Evolutionary conservation across 2,329 filamentous ascomycete species (phyloP).

Genomic region (Colletotrichum sublineola): DNA sequence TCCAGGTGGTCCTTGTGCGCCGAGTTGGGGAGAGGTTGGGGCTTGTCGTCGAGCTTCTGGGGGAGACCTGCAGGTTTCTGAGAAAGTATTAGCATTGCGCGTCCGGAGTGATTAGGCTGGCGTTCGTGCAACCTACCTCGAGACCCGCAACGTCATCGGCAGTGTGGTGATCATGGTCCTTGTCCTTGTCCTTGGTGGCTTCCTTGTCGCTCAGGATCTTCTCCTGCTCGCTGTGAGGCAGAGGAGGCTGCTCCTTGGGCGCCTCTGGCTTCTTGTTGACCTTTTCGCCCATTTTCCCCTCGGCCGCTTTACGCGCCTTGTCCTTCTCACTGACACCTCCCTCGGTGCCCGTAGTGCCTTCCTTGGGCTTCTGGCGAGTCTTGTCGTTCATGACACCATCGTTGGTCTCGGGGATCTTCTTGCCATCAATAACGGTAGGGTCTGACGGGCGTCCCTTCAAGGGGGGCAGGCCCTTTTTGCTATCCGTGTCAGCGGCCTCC

Average conservation of each 20-base stretch:
- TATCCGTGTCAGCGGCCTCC: slow-evolving; percentile 49
- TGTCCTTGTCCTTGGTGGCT: slow-evolving; percentile 58
- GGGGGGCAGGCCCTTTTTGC: slow-evolving; percentile 56
- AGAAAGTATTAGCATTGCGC: slow-evolving; percentile 16
- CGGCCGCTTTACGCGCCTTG: slow-evolving; percentile 78
- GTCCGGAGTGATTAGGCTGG: neutral
- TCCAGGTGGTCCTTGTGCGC: slow-evolving; percentile 75
- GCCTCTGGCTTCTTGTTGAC: slow-evolving; percentile 81
- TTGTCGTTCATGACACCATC: slow-evolving; percentile 96
- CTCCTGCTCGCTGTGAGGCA: slow-evolving; percentile 85
- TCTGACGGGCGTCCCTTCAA: slow-evolving; percentile 66
- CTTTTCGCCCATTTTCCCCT: slow-evolving; percentile 74
- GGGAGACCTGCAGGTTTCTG: slow-evolving; percentile 88
- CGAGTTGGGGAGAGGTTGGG: slow-evolving; percentile 76
- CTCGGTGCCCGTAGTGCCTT: slow-evolving; percentile 89
- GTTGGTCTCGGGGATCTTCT: slow-evolving; percentile 72
- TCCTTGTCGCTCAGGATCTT: slow-evolving; percentile 66
- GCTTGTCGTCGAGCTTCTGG: slow-evolving; percentile 80
- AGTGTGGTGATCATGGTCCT: slow-evolving; percentile 54
- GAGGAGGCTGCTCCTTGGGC: slow-evolving; percentile 86
- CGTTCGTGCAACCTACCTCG: slow-evolving; percentile 65
- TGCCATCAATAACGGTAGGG: slow-evolving; percentile 68
- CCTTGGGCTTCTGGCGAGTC: slow-evolving; percentile 78
- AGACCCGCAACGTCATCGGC: slow-evolving; percentile 62
- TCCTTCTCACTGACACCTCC: slow-evolving; percentile 91